Percentiles rank a stretch among this genome's conserved stretches.
Evolutionary conservation across 306 rosid species (phyloP).

Genomic region (Castanea crenata): DNA sequence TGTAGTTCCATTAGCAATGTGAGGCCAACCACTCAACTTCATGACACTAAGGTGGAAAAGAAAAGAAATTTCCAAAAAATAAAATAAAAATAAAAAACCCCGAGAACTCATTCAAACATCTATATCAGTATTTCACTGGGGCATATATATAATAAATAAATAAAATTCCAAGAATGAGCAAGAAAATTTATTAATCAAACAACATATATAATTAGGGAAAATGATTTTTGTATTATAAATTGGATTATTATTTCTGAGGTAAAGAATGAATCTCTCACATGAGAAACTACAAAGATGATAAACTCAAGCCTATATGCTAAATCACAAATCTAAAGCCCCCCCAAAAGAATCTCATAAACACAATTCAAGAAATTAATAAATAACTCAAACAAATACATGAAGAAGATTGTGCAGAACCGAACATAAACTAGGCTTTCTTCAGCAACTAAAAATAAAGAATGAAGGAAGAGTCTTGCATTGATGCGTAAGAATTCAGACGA

Average conservation of each 20-base stretch:
- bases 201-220: no score
- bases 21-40: no score
- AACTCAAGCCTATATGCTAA: neutral
- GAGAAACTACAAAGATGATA: neutral
- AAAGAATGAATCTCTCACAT: neutral
- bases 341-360: neutral
- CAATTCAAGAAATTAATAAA: neutral
- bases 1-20: no score
- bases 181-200: no score
- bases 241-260: neutral
- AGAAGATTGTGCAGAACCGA: neutral
- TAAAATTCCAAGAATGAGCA: no score
- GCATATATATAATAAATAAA: no score
- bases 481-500: conserved; percentile 29
- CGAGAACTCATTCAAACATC: neutral
- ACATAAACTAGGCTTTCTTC: neutral
- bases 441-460: conserved; percentile 42
- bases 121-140: no score
- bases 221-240: no score
- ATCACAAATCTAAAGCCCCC: neutral
- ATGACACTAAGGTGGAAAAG: neutral
- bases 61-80: neutral
- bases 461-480: conserved; percentile 45
- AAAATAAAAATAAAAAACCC: neutral
- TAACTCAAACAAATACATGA: neutral